Evolutionary conservation across 768 basidiomycete genomes (phyloP).

Genomic region (Leucogyrophana mollusca): DNA sequence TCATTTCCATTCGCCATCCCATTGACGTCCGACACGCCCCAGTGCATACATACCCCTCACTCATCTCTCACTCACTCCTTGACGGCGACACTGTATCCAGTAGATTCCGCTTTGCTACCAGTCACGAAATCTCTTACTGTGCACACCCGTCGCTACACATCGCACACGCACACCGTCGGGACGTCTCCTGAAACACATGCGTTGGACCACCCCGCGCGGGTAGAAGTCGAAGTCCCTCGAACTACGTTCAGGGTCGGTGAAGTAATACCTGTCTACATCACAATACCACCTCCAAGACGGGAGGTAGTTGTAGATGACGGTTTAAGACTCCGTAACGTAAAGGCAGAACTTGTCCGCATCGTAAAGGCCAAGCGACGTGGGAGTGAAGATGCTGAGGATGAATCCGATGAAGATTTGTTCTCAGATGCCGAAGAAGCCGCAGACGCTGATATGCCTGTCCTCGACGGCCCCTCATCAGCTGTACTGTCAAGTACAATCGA

Average conservation of each 20-base stretch:
- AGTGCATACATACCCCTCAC: conserved; percentile 73
- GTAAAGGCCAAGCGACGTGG: conserved; percentile 52
- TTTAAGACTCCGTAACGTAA: conserved; percentile 75
- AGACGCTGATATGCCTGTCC: conserved; percentile 5
- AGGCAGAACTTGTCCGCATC: conserved; percentile 71
- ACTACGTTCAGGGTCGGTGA: conserved; percentile 72
- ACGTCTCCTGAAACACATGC: conserved; percentile 58
- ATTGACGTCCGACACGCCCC: conserved; percentile 75
- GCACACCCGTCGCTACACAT: conserved; percentile 72
- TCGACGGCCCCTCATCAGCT: conserved; percentile 32
- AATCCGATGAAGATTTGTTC: conserved; percentile 27
- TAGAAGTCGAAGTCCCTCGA: conserved; percentile 71
- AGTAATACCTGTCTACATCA: conserved; percentile 75
- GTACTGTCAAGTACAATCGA: conserved; percentile 18
- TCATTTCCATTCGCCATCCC: conserved; percentile 82
- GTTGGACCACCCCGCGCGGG: conserved; percentile 60
- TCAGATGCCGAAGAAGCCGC: conserved; percentile 16
- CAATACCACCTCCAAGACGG: conserved; percentile 71
- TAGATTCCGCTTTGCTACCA: conserved; percentile 34
- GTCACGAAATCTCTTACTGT: conserved; percentile 60
- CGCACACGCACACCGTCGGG: conserved; percentile 56
- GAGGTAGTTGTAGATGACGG: conserved; percentile 69
- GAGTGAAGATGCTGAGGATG: conserved; percentile 38
- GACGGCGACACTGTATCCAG: conserved; percentile 62
- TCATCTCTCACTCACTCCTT: conserved; percentile 73